Evolutionary conservation across 1,284 basidiomycete species (phyloP).

Genomic region (Cerioporus squamosus): DNA sequence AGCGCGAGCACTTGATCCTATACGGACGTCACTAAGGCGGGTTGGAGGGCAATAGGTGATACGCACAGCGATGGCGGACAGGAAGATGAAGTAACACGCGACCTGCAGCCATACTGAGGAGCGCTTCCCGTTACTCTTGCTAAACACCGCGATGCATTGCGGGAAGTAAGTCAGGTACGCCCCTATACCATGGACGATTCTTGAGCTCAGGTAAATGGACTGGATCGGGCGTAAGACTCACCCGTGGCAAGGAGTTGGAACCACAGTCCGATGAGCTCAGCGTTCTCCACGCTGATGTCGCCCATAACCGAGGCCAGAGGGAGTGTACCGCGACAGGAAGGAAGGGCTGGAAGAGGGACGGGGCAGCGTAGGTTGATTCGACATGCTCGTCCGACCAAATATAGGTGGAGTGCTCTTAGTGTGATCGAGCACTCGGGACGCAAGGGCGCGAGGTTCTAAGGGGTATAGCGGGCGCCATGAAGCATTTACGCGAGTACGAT

Average conservation of each 20-base stretch:
- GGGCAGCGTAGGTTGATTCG: no score
- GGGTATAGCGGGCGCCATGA: no score
- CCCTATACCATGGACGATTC: not conserved
- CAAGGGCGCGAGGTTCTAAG: no score
- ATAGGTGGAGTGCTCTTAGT: no score
- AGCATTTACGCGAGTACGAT: no score
- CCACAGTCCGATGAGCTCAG: slow-evolving; percentile 3
- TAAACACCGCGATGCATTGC: slow-evolving; percentile 7
- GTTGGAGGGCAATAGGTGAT: not conserved
- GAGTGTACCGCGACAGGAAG: no score
- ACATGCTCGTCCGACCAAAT: no score
- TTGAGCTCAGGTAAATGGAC: not conserved
- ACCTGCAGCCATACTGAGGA: slow-evolving; percentile 5
- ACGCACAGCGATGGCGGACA: slow-evolving; percentile 4
- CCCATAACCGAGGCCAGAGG: not conserved
- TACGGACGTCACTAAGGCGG: no score
- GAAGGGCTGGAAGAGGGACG: no score
- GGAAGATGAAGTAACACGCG: slow-evolving; percentile 8
- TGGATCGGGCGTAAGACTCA: not conserved
- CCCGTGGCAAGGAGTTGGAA: slow-evolving; percentile 2
- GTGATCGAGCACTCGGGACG: no score
- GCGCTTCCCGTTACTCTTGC: not conserved
- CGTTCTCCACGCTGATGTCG: slow-evolving; percentile 7
- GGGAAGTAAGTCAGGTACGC: slow-evolving; percentile 9
- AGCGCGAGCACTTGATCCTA: slow-evolving; percentile 5